These are phyloP conservation scores for Candida gorgasii DNA, from an alignment of 805 yeast genomes.

Conservation along the genomic window DNA sequence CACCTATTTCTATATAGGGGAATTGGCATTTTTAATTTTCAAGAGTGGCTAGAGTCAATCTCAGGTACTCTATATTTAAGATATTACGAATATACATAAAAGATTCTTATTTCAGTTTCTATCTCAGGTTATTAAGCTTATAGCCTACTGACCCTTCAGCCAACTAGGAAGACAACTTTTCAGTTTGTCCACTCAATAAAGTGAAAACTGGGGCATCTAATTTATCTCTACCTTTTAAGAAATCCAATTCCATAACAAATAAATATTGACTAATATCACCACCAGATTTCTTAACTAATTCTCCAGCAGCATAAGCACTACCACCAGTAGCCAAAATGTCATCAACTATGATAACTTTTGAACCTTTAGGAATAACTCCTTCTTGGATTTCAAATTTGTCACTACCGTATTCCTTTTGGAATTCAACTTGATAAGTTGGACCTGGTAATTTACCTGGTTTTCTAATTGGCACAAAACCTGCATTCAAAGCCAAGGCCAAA, in stretches of 20 bases:
- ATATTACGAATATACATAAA: neutral
- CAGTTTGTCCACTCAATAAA: constrained; percentile 78
- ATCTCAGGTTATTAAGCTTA: neutral
- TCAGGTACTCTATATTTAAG: neutral
- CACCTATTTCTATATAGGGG: constrained; percentile 69
- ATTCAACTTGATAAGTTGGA: constrained; percentile 65
- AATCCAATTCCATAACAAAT: constrained; percentile 92
- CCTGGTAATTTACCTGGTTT: constrained; percentile 97
- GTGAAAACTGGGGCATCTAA: constrained; percentile 88
- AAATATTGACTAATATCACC: constrained; percentile 78
- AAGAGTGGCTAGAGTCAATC: constrained; percentile 59
- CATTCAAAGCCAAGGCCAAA: constrained; percentile 82
- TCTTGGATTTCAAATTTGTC: constrained; percentile 89
- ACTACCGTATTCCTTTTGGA: constrained; percentile 87
- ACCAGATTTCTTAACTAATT: constrained; percentile 63
- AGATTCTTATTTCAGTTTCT: neutral
- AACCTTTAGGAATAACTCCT: constrained; percentile 74
- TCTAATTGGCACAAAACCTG: constrained; percentile 94
- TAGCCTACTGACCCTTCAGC: neutral
- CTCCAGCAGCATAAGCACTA: constrained; percentile 91
- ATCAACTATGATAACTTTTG: constrained; percentile 85
- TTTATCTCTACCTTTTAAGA: constrained; percentile 89
- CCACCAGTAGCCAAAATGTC: constrained; percentile 99
- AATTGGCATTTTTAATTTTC: constrained; percentile 66
- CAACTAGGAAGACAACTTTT: constrained; percentile 21